Percentiles rank a stretch among this genome's conserved stretches.
Evolutionary conservation across 2,329 filamentous ascomycete species (phyloP).

Genomic region (Acrodontium crateriforme): DNA sequence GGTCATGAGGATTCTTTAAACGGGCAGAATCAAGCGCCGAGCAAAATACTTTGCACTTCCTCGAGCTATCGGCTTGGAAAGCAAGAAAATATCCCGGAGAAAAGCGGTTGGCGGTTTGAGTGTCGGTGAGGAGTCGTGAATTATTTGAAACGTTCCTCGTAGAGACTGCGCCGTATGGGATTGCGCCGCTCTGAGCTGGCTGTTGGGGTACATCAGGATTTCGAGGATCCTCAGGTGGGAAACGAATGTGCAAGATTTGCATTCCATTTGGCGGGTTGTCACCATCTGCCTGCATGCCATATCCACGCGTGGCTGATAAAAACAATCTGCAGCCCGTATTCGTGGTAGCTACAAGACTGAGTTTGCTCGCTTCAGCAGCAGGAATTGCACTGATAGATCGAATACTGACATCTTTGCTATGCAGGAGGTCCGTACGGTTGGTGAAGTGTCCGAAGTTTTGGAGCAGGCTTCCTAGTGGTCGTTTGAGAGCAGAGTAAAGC

Average conservation of each 20-base stretch:
- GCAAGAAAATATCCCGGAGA: constrained; percentile 86
- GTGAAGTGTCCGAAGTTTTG: constrained; percentile 78
- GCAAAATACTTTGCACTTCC: constrained; percentile 72
- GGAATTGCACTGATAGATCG: constrained; percentile 79
- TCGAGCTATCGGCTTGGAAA: constrained; percentile 47
- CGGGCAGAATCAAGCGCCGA: constrained; percentile 78
- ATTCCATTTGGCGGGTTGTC: constrained; percentile 75
- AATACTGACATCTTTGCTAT: constrained; percentile 51
- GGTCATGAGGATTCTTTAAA: constrained; percentile 38
- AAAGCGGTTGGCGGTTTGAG: constrained; percentile 39
- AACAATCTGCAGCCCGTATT: constrained; percentile 84
- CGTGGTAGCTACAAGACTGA: constrained; percentile 83
- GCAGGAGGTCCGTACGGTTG: constrained; percentile 55
- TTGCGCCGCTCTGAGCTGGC: neutral
- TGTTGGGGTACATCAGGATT: constrained; percentile 8
- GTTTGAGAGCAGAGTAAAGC: constrained; percentile 42
- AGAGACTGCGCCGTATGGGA: constrained; percentile 3
- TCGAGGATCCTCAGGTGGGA: constrained; percentile 49
- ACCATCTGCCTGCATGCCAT: constrained; percentile 43
- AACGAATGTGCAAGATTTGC: constrained; percentile 95
- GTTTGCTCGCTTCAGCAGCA: constrained; percentile 60
- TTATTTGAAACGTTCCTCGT: constrained; percentile 19
- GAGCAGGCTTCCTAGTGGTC: constrained; percentile 39
- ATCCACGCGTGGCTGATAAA: constrained; percentile 75
- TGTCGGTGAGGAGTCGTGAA: constrained; percentile 22